Base-by-base conservation (phyloP, 768 basidiomycete species). In the Gautieria morchelliformis region DNA sequence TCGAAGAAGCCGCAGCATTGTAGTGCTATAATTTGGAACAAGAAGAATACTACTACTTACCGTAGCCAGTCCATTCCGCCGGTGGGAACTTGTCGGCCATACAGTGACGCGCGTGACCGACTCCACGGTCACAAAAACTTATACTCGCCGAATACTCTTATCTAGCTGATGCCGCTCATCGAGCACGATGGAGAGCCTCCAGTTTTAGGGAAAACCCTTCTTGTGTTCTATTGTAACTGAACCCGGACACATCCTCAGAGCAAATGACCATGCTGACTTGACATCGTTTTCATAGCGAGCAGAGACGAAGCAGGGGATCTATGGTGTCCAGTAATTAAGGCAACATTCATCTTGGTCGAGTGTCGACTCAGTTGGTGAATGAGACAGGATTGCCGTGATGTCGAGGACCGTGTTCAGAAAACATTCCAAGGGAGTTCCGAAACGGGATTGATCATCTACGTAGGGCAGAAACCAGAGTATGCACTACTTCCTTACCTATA, bases 351-450 rank as follows among this genome's bases (percentile, higher is more conserved):
- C 20, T 4, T 37, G 12, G 14, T 52, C 32, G 20, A 52, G 19
- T 52, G 12, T 33, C 19, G 27, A 5, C 33, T 39, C 35, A 40
- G 32, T 17, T 54, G 24, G n/a, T 20, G 8, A 11, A 11, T 33
- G 9, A 51, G 24, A n/a, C 22, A 56, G 55, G 55, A 56, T 27
- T 56, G 55, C n/a, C 20, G 55, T 7, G 32, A 56, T 33, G 55
- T 56, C n/a, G 55, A 56, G 46, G 33, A 37, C 22, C n/a, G 2
- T 20, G 55, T 56, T 14, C 7, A 56, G 47, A 30, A 48, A 17
- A 48, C 27, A 4, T 56, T 56, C 30, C 46, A 45, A 9, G 22
- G 7, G 19, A 14, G 14, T 14, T 22, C 44, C 27, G 35, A 46
- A 35, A 49, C n/a, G 22, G 55, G 55, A 14, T n/a, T 48, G 22